Evolutionary conservation across 2,329 filamentous ascomycete species (phyloP).

Genomic region (Colletotrichum sp.): DNA sequence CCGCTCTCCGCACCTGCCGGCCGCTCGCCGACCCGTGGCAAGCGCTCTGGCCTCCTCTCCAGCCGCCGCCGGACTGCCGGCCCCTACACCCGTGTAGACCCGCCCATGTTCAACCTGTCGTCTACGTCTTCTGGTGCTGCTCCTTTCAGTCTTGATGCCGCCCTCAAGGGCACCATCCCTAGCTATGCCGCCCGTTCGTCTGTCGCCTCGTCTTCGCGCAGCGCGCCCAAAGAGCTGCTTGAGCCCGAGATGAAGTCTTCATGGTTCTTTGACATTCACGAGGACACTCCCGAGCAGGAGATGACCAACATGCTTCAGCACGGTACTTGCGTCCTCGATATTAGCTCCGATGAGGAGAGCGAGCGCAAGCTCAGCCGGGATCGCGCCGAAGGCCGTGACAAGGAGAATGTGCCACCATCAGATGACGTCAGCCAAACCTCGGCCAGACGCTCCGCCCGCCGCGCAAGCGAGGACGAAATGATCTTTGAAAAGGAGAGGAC

Average conservation of each 20-base stretch:
- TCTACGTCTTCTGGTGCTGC: slow-evolving; percentile 47
- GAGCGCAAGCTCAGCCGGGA: slow-evolving; percentile 58
- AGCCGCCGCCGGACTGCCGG: slow-evolving; percentile 70
- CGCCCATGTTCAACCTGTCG: slow-evolving; percentile 62
- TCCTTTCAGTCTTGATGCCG: slow-evolving; percentile 86
- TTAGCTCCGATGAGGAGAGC: slow-evolving; percentile 85
- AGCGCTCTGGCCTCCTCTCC: slow-evolving; percentile 71
- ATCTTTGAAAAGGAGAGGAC: slow-evolving; percentile 67
- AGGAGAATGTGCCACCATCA: slow-evolving; percentile 89
- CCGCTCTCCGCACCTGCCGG: slow-evolving; percentile 75
- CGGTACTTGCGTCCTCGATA: slow-evolving; percentile 83
- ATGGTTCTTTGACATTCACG: slow-evolving; percentile 95
- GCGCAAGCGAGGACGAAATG: slow-evolving; percentile 54
- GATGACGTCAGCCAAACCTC: slow-evolving; percentile 68
- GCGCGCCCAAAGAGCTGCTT: slow-evolving; percentile 32
- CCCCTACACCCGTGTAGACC: slow-evolving; percentile 72
- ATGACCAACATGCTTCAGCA: slow-evolving; percentile 94
- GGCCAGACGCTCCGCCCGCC: slow-evolving; percentile 35
- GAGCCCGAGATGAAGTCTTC: slow-evolving; percentile 61
- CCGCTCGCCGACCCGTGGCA: slow-evolving; percentile 76
- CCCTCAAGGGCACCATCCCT: slow-evolving; percentile 77
- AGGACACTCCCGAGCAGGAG: slow-evolving; percentile 89
- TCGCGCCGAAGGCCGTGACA: slow-evolving; percentile 70
- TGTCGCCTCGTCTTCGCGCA: slow-evolving; percentile 30
- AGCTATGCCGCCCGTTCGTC: slow-evolving; percentile 56